These are phyloP conservation scores for Yamadazyma atmosphaerica DNA, from an alignment of 1,139 yeast species.

Conservation along the genomic window DNA sequence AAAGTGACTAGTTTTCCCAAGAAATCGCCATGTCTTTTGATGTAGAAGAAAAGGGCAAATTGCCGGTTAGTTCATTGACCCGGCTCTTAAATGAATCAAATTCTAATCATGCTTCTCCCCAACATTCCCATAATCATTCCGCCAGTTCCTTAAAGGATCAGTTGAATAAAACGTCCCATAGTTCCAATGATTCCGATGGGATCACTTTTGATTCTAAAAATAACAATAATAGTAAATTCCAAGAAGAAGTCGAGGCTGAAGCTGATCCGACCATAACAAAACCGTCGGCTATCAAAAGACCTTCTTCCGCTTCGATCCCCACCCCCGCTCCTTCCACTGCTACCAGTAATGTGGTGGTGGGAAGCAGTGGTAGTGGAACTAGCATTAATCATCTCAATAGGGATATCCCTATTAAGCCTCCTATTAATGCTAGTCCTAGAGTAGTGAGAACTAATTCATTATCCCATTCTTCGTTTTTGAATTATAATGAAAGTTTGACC, in stretches of 20 bases:
- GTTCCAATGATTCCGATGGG: constrained; percentile 18
- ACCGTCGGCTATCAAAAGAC: too few species aligned
- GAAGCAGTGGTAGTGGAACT: not conserved
- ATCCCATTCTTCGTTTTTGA: constrained; percentile 42
- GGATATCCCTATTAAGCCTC: constrained; percentile 26
- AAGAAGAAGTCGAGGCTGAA: not conserved
- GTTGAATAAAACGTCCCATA: constrained; percentile 13
- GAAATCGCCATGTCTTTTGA: not conserved
- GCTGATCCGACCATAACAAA: not conserved
- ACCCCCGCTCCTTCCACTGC: not conserved
- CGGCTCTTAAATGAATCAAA: constrained; percentile 41
- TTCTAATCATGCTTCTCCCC: constrained; percentile 27
- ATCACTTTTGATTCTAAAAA: constrained; percentile 17
- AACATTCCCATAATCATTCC: constrained; percentile 26
- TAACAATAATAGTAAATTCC: constrained; percentile 1
- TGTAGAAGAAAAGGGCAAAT: constrained; percentile 9
- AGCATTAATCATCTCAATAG: constrained; percentile 6
- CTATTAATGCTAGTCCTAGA: constrained; percentile 37
- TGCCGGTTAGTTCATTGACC: constrained; percentile 37
- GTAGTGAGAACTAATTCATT: constrained; percentile 45
- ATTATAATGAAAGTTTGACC: constrained; percentile 50
- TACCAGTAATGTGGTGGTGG: not conserved
- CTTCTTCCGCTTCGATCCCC: too few species aligned
- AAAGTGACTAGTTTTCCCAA: too few species aligned
- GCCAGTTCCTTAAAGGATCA: constrained; percentile 20